Percentiles rank a stretch among this genome's conserved stretches.
Conservation (phyloP, 768 basidiomycete species). For the Collybia nuda region DNA sequence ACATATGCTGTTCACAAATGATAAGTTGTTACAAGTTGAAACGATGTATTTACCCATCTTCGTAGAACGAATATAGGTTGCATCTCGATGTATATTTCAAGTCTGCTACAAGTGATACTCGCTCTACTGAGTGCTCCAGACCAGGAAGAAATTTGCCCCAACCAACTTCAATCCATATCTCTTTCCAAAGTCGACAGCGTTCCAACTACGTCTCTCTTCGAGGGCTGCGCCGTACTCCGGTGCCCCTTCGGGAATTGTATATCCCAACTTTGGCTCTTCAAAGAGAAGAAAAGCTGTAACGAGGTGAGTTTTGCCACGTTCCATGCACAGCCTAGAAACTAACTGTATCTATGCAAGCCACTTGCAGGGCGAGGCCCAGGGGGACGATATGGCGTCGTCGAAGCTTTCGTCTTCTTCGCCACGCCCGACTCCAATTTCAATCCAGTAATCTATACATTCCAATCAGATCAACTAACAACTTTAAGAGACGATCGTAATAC, state of each 20-base stretch:
- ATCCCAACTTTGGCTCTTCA: constrained; percentile 47
- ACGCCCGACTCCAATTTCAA: constrained; percentile 21
- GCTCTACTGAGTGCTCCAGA: constrained; percentile 11
- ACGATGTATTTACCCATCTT: constrained; percentile 12
- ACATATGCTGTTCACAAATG: constrained; percentile 3
- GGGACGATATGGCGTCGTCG: constrained; percentile 55
- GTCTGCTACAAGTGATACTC: no score
- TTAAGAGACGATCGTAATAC: constrained; percentile 23
- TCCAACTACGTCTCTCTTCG: constrained; percentile 53
- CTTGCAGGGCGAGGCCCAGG: constrained; percentile 56
- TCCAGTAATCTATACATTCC: constrained; percentile 30
- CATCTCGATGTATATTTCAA: constrained; percentile 2
- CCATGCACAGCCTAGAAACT: constrained; percentile 7
- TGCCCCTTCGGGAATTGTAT: constrained; percentile 42
- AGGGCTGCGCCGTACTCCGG: constrained; percentile 43
- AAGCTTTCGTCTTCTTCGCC: constrained; percentile 34
- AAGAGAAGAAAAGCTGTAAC: constrained; percentile 56
- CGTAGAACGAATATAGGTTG: constrained; percentile 10
- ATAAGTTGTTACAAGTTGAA: constrained; percentile 1
- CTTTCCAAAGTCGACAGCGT: constrained; percentile 51
- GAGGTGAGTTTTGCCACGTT: background rate
- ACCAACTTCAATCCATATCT: constrained; percentile 53
- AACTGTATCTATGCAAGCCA: constrained; percentile 61
- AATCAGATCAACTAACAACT: background rate
- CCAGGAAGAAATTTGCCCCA: constrained; percentile 57